A percentile compares a stretch with the other conserved stretches of the same genome.
Conservation (phyloP, 2,329 filamentous ascomycete species). For the Pseudogymnoascus sp. region DNA sequence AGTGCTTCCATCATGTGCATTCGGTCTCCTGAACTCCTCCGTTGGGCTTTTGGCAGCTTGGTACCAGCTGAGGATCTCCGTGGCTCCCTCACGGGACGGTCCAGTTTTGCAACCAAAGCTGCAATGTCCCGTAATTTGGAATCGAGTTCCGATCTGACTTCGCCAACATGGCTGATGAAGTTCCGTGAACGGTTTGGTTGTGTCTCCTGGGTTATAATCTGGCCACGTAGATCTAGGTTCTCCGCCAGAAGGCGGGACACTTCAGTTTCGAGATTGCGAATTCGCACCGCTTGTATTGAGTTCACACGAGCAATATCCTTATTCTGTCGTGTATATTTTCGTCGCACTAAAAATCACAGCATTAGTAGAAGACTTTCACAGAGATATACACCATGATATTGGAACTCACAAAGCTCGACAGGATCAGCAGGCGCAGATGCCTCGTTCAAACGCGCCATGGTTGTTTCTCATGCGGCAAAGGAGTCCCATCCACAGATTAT, state of each 20-base stretch:
- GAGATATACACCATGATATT: not conserved
- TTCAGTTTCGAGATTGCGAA: slow-evolving; percentile 70
- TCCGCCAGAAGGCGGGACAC: slow-evolving; percentile 68
- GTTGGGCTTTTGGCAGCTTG: slow-evolving; percentile 35
- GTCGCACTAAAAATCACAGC: slow-evolving; percentile 51
- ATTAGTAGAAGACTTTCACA: slow-evolving; percentile 14
- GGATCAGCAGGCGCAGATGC: slow-evolving; percentile 59
- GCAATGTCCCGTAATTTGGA: slow-evolving; percentile 65
- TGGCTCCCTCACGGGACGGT: slow-evolving; percentile 11
- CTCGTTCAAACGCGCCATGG: slow-evolving; percentile 78
- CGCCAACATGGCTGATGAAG: slow-evolving; percentile 57
- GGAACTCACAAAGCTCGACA: slow-evolving; percentile 63
- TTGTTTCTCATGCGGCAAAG: slow-evolving; percentile 12
- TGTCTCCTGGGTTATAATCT: slow-evolving; percentile 59
- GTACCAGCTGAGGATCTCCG: slow-evolving; percentile 22
- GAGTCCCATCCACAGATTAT: not conserved
- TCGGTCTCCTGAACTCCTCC: slow-evolving; percentile 43
- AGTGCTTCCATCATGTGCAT: slow-evolving; percentile 35
- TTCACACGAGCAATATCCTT: slow-evolving; percentile 75
- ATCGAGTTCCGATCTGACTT: slow-evolving; percentile 65
- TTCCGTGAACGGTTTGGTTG: slow-evolving; percentile 52
- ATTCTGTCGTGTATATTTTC: slow-evolving; percentile 75
- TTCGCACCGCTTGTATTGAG: slow-evolving; percentile 68
- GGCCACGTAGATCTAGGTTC: slow-evolving; percentile 65
- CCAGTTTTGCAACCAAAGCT: slow-evolving; percentile 49